A percentile compares a stretch with the other conserved stretches of the same genome.
These are phyloP conservation scores for Detonula confervacea DNA, from an alignment of 352 stramenopile species.

Conservation along the genomic window DNA sequence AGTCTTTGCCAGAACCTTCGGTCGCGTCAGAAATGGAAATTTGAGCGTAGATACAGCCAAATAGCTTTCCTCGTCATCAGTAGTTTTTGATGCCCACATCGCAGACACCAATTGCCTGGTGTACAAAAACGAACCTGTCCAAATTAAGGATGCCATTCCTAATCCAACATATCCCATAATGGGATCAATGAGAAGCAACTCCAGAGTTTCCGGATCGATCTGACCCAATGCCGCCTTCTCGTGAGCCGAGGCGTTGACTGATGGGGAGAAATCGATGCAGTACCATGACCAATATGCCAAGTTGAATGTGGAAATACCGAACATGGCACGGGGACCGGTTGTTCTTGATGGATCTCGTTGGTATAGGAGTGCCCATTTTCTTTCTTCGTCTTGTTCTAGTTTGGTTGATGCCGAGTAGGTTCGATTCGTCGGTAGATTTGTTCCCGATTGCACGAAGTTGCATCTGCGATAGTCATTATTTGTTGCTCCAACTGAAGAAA, in stretches of 20 bases:
- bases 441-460: background rate
- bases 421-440: slow-evolving; percentile 2
- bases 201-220: slow-evolving; percentile 36
- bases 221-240: slow-evolving; percentile 37
- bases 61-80: background rate
- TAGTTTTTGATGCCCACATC: slow-evolving; percentile 42
- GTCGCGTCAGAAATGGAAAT: slow-evolving; percentile 41
- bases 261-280: slow-evolving; percentile 67
- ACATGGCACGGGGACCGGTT: slow-evolving; percentile 23
- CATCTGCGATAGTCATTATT: no score
- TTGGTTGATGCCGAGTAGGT: slow-evolving; percentile 24
- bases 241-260: slow-evolving; percentile 61
- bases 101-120: slow-evolving; percentile 37
- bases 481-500: no score
- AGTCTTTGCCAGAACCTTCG: slow-evolving; percentile 28
- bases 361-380: slow-evolving; percentile 43
- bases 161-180: slow-evolving; percentile 54
- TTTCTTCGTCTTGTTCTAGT: slow-evolving; percentile 23
- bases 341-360: slow-evolving; percentile 29
- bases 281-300: slow-evolving; percentile 55
- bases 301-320: slow-evolving; percentile 53
- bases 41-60: slow-evolving; percentile 44
- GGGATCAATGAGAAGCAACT: slow-evolving; percentile 47
- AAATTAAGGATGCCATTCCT: slow-evolving; percentile 41
- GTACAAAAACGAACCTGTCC: slow-evolving; percentile 30